Conservation (phyloP, 768 basidiomycete species). For the Pleurotus salmoneostramineus region DNA sequence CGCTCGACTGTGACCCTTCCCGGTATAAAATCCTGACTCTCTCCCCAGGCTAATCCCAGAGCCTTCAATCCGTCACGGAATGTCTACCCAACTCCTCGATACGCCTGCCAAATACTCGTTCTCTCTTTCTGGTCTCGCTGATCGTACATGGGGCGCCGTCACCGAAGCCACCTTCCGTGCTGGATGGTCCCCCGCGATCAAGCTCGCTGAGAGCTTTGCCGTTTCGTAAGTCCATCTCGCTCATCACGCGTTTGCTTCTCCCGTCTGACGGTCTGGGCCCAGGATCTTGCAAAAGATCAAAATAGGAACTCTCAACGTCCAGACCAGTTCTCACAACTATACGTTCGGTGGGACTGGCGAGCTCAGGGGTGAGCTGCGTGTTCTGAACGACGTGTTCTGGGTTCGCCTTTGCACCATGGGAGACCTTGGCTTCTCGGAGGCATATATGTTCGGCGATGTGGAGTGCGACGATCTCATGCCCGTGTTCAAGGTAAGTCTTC, state of each 20-base stretch:
- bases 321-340: constrained; percentile 42
- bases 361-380: constrained; percentile 40
- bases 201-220: constrained; percentile 41
- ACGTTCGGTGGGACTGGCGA: constrained; percentile 30
- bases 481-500: constrained; percentile 47
- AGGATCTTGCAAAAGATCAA: constrained; percentile 44
- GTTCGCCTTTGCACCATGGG: constrained; percentile 53
- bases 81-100: constrained; percentile 34
- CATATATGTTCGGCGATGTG: constrained; percentile 77
- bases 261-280: neutral
- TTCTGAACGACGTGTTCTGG: constrained; percentile 55
- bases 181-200: constrained; percentile 38
- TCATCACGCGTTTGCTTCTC: neutral
- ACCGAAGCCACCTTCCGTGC: constrained; percentile 35
- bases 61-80: constrained; percentile 6
- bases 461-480: constrained; percentile 60
- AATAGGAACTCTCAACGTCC: constrained; percentile 44
- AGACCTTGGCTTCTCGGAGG: constrained; percentile 73
- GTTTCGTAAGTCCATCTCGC: constrained; percentile 32
- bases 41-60: no score
- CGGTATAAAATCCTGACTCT: no score
- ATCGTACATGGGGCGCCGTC: constrained; percentile 38
- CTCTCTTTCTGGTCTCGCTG: constrained; percentile 36
- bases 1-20: no score
- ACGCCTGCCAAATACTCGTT: constrained; percentile 40